phyloP scores from a whole-genome alignment of 805 yeast genomes.

The Yarrowia sp. region DNA sequence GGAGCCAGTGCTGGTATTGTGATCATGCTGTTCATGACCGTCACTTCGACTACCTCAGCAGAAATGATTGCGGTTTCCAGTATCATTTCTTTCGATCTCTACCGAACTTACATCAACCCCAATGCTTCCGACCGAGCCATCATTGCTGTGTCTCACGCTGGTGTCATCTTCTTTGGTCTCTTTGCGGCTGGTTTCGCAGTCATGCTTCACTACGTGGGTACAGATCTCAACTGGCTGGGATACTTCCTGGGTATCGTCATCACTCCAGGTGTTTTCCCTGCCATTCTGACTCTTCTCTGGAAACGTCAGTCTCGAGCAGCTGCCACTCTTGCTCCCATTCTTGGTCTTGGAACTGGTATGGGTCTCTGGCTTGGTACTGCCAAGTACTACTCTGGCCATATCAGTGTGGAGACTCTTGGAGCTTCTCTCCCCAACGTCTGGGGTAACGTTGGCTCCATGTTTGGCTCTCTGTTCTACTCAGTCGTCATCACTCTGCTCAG shows the following conservation, averaged over 20 bases:
- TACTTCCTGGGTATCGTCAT: slow-evolving; percentile 75
- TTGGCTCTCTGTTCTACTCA: slow-evolving; percentile 44
- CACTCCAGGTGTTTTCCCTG: slow-evolving; percentile 47
- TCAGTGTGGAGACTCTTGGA: slow-evolving; percentile 45
- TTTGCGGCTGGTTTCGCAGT: slow-evolving; percentile 79
- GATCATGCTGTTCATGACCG: slow-evolving; percentile 52
- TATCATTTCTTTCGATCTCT: slow-evolving; percentile 57
- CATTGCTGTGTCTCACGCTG: slow-evolving; percentile 54
- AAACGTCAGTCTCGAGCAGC: slow-evolving; percentile 39
- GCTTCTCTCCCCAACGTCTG: slow-evolving; percentile 41
- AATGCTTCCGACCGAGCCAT: slow-evolving; percentile 55
- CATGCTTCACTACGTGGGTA: slow-evolving; percentile 79
- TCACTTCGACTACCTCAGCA: slow-evolving; percentile 55
- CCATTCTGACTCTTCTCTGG: slow-evolving; percentile 62
- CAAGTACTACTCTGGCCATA: slow-evolving; percentile 44
- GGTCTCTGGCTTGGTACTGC: slow-evolving; percentile 45
- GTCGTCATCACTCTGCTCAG: slow-evolving; percentile 49
- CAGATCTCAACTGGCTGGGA: slow-evolving; percentile 76
- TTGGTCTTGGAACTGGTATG: slow-evolving; percentile 40
- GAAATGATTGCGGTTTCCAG: slow-evolving; percentile 54
- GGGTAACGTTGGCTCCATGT: slow-evolving; percentile 48
- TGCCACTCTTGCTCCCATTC: slow-evolving; percentile 33
- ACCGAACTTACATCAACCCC: slow-evolving; percentile 55
- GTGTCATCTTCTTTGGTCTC: slow-evolving; percentile 53
- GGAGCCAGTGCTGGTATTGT: slow-evolving; percentile 83